These are phyloP conservation scores for Gossypium rotundifolium DNA, from an alignment of 345 rosid species.

Conservation along the genomic window DNA sequence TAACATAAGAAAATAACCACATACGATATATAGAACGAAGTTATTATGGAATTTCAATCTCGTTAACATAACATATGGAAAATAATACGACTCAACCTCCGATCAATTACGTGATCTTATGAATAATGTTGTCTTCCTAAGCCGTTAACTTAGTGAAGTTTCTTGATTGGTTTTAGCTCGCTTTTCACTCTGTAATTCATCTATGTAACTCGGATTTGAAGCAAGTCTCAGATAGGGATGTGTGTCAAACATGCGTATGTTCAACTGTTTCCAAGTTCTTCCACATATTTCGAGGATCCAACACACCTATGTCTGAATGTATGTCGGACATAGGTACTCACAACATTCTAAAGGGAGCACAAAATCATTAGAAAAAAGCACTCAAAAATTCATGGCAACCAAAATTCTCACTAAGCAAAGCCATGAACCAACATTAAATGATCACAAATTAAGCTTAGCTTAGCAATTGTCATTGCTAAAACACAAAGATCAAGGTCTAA, in stretches of 20 bases:
- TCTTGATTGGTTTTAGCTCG: not conserved
- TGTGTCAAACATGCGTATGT: not conserved
- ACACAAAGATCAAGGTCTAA: not conserved
- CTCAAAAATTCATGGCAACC: not conserved
- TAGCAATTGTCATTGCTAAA: not conserved
- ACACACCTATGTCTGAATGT: no score
- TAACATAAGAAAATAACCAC: not conserved
- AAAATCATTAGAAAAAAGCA: not conserved
- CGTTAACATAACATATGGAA: not conserved
- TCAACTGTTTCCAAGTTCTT: not conserved
- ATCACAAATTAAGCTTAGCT: not conserved
- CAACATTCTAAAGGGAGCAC: not conserved
- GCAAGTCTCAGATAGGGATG: not conserved
- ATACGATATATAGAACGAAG: not conserved
- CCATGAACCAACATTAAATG: not conserved
- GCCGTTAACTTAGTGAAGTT: not conserved
- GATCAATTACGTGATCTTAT: not conserved
- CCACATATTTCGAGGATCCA: not conserved
- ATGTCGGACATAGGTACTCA: no score
- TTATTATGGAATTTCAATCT: not conserved
- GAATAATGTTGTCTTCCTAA: not conserved
- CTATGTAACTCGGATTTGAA: not conserved
- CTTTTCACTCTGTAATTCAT: not conserved
- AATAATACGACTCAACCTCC: not conserved
- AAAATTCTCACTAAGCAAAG: not conserved